phyloP scores from a whole-genome alignment of 371 early-diverging fungal species.

The Globomyces sp. region DNA sequence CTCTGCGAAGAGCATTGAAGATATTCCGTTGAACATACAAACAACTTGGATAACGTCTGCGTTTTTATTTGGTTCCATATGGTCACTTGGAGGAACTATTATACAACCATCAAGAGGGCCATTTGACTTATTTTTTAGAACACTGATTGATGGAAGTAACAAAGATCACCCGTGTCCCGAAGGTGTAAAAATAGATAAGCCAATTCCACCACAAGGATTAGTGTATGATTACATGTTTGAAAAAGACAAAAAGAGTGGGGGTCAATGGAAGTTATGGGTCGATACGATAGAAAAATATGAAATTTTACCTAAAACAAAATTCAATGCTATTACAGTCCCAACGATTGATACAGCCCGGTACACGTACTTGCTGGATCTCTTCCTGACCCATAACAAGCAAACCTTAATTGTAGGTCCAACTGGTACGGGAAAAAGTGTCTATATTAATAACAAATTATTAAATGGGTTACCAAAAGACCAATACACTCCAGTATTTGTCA shows the following conservation, averaged over 20 bases:
- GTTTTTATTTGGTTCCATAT: constrained; percentile 50
- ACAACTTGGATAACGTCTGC: constrained; percentile 41
- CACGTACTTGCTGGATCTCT: constrained; percentile 47
- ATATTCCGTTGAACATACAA: constrained; percentile 29
- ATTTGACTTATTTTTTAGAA: constrained; percentile 49
- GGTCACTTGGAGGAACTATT: constrained; percentile 57
- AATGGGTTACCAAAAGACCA: constrained; percentile 41
- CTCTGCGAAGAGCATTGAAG: neutral
- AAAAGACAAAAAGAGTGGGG: constrained; percentile 51
- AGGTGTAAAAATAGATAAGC: constrained; percentile 46
- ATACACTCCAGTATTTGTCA: constrained; percentile 55
- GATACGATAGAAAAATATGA: constrained; percentile 51
- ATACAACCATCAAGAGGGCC: constrained; percentile 50
- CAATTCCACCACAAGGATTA: constrained; percentile 44
- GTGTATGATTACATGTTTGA: constrained; percentile 58
- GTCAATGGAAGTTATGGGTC: constrained; percentile 52
- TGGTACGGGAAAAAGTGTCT: constrained; percentile 55
- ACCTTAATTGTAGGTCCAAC: constrained; percentile 57
- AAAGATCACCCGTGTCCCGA: constrained; percentile 41
- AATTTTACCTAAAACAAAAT: constrained; percentile 50
- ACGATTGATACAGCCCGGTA: constrained; percentile 57
- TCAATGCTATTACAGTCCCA: constrained; percentile 55
- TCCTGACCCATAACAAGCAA: constrained; percentile 49
- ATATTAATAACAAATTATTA: constrained; percentile 56
- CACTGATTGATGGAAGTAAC: constrained; percentile 39